Evolutionary conservation across 805 yeast species (phyloP).

Genomic region (Candida corydali): DNA sequence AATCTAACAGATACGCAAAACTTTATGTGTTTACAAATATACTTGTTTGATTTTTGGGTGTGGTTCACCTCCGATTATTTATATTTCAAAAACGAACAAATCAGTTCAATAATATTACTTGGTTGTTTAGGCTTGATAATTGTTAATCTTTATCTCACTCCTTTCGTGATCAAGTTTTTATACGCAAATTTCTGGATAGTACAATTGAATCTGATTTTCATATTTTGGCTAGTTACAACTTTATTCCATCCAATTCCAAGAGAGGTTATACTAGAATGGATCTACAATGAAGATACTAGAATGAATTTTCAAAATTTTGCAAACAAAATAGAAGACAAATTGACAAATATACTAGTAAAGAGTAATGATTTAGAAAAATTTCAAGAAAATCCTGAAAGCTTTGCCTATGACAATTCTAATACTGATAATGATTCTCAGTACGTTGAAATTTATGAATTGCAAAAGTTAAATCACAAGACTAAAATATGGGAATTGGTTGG

Average conservation of each 20-base stretch:
- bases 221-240: constrained; percentile 47
- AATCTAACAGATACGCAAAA: constrained; percentile 84
- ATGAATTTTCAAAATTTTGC: constrained; percentile 44
- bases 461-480: constrained; percentile 42
- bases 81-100: constrained; percentile 58
- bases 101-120: constrained; percentile 52
- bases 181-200: constrained; percentile 26
- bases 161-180: constrained; percentile 26
- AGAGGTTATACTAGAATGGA: constrained; percentile 39
- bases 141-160: constrained; percentile 22
- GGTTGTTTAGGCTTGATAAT: constrained; percentile 22
- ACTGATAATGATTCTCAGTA: constrained; percentile 37
- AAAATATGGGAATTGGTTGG: constrained; percentile 66
- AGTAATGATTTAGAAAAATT: constrained; percentile 12
- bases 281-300: constrained; percentile 65
- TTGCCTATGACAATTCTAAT: background rate
- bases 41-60: constrained; percentile 54
- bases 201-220: constrained; percentile 22
- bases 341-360: constrained; percentile 14
- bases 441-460: constrained; percentile 69
- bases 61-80: constrained; percentile 52
- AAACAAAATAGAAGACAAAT: constrained; percentile 43
- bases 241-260: constrained; percentile 53
- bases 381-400: constrained; percentile 5
- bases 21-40: constrained; percentile 64